Conservation (phyloP, 192 early-diverging fungal species). For the Coemansia sp. region DNA sequence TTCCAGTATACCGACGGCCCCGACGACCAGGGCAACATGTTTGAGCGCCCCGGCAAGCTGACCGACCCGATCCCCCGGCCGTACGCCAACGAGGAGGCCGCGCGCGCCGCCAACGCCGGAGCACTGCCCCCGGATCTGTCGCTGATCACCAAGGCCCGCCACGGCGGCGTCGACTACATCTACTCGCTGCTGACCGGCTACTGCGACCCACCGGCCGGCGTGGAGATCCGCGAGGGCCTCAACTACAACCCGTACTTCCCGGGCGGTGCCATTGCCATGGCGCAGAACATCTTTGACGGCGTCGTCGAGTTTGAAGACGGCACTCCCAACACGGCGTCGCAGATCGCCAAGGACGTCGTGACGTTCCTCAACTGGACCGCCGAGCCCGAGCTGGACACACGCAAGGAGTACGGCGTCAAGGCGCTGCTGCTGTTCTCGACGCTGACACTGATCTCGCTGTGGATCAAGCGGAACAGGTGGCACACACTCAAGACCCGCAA, state of each 20-base stretch:
- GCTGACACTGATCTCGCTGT: conserved; percentile 75
- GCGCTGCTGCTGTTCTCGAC: conserved; percentile 66
- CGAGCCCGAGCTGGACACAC: conserved; percentile 94
- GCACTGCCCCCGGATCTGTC: conserved; percentile 94
- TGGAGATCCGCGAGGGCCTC: conserved; percentile 88
- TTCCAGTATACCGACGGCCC: conserved; percentile 91
- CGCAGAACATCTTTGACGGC: conserved; percentile 88
- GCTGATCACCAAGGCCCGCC: conserved; percentile 90
- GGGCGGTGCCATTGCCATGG: conserved; percentile 96
- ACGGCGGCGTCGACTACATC: conserved; percentile 93
- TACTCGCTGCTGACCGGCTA: conserved; percentile 95
- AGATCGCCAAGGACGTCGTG: conserved; percentile 96
- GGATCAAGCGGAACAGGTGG: conserved; percentile 94
- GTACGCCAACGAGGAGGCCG: conserved; percentile 96
- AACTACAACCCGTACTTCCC: conserved; percentile 99
- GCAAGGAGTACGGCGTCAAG: conserved; percentile 96
- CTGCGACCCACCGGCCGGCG: conserved; percentile 89
- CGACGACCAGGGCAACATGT: conserved; percentile 88
- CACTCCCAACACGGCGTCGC: conserved; percentile 90
- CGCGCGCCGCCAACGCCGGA: conserved; percentile 92
- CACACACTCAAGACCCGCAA: conserved; percentile 87
- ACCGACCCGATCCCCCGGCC: conserved; percentile 87
- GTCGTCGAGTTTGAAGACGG: conserved; percentile 96
- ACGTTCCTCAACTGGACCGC: conserved; percentile 94
- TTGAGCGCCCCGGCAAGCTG: conserved; percentile 89